Percentiles rank a stretch among this genome's conserved stretches.
These are phyloP conservation scores for Jimgerdemannia lactiflua DNA, from an alignment of 192 early-diverging fungal genomes.

Conservation along the genomic window DNA sequence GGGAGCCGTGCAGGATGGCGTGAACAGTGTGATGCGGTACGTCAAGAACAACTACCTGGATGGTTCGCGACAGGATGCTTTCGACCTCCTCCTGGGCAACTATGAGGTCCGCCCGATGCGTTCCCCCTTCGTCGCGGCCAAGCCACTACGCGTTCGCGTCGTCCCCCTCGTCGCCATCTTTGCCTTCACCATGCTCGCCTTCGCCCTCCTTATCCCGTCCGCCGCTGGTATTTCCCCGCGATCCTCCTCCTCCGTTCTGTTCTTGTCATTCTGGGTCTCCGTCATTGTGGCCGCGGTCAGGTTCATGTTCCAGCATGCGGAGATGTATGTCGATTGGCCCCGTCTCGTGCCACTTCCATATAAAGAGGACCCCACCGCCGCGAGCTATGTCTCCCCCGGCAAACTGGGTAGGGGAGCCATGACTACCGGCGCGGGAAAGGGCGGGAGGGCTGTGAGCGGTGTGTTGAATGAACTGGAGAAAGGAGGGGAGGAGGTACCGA, in stretches of 20 bases:
- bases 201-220: constrained; percentile 43
- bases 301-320: constrained; percentile 41
- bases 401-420: background rate
- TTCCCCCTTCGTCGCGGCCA: constrained; percentile 54
- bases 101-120: constrained; percentile 35
- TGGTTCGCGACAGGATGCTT: constrained; percentile 89
- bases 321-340: constrained; percentile 52
- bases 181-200: constrained; percentile 48
- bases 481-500: background rate
- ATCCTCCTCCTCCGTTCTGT: constrained; percentile 27
- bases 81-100: constrained; percentile 83
- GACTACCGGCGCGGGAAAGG: background rate
- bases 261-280: constrained; percentile 45
- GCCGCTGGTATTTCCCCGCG: constrained; percentile 16
- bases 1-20: constrained; percentile 80
- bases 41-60: constrained; percentile 95
- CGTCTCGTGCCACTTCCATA: constrained; percentile 30
- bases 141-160: constrained; percentile 53
- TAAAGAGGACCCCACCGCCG: background rate
- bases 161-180: constrained; percentile 33
- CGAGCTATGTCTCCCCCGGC: background rate
- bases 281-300: constrained; percentile 37
- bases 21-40: constrained; percentile 84
- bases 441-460: background rate
- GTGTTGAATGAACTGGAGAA: background rate